Percentiles rank a stretch among this genome's conserved stretches.
Conservation (phyloP, 73 alveolate genomes). For the Paramecium biaurelia region DNA sequence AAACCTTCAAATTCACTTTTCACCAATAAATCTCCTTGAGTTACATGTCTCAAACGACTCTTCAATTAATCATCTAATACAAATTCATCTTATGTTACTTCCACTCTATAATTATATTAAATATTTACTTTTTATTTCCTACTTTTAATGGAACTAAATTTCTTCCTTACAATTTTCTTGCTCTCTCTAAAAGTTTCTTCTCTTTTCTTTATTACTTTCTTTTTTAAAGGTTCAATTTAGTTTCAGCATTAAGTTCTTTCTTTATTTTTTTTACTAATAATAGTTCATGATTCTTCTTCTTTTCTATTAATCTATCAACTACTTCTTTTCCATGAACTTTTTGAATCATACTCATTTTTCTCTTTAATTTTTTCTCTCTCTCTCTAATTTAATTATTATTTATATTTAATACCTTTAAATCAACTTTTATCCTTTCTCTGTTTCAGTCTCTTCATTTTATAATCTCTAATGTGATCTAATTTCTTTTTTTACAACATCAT, state of each 20-base stretch:
- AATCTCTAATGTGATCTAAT: neutral
- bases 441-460: neutral
- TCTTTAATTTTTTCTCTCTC: neutral
- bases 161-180: neutral
- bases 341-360: neutral
- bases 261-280: neutral
- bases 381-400: neutral
- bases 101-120: neutral
- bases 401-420: neutral
- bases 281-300: neutral
- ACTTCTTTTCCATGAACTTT: neutral
- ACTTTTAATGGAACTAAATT: neutral
- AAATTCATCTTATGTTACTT: slow-evolving; percentile 34
- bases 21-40: slow-evolving; percentile 30
- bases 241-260: neutral
- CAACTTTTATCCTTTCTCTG: neutral
- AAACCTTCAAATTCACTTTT: slow-evolving; percentile 14
- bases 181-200: neutral
- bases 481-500: slow-evolving; percentile 1
- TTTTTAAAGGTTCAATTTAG: too few relatives aligned
- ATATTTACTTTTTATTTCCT: slow-evolving; percentile 25
- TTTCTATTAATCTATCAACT: neutral
- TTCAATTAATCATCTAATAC: slow-evolving; percentile 29
- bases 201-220: neutral
- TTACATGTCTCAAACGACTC: slow-evolving; percentile 10